Evolutionary conservation across 2,329 filamentous ascomycete genomes (phyloP).

Genomic region (Neoarthrinium moseri): DNA sequence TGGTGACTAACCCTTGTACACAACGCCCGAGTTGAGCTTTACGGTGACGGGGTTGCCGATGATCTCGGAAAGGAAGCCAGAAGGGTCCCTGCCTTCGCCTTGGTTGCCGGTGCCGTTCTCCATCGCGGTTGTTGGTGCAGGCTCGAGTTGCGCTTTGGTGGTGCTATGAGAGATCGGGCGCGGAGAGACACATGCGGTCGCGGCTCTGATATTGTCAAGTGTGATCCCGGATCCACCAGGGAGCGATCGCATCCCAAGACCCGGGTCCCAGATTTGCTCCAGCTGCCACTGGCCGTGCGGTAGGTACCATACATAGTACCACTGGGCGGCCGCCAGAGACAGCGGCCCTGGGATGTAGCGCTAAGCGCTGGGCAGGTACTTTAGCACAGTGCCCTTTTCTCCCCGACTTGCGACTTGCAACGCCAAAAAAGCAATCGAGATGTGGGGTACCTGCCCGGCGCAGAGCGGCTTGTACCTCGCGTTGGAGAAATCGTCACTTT

Average conservation of each 20-base stretch:
- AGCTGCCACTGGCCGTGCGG: too few species aligned
- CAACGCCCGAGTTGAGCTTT: slow-evolving; percentile 96
- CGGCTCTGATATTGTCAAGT: too few species aligned
- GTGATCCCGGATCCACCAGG: too few species aligned
- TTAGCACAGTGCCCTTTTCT: slow-evolving; percentile 5
- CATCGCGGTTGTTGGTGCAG: slow-evolving; percentile 50
- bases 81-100: slow-evolving; percentile 84
- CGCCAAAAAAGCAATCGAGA: slow-evolving; percentile 2
- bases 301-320: too few species aligned
- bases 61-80: slow-evolving; percentile 89
- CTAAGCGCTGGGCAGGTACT: too few species aligned
- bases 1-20: slow-evolving; percentile 78
- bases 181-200: too few species aligned
- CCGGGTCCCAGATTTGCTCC: background rate
- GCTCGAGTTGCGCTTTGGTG: too few species aligned
- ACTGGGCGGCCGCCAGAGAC: too few species aligned
- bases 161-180: too few species aligned
- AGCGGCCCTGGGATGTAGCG: too few species aligned
- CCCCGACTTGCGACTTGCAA: background rate
- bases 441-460: slow-evolving; percentile 2
- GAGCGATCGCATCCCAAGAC: too few species aligned
- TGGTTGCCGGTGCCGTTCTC: slow-evolving; percentile 66
- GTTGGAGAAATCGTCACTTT: background rate
- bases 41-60: slow-evolving; percentile 93
- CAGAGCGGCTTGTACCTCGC: slow-evolving; percentile 4